Evolutionary conservation across 129 eudicot genomes (phyloP).

Genomic region (Tagetes patula): DNA sequence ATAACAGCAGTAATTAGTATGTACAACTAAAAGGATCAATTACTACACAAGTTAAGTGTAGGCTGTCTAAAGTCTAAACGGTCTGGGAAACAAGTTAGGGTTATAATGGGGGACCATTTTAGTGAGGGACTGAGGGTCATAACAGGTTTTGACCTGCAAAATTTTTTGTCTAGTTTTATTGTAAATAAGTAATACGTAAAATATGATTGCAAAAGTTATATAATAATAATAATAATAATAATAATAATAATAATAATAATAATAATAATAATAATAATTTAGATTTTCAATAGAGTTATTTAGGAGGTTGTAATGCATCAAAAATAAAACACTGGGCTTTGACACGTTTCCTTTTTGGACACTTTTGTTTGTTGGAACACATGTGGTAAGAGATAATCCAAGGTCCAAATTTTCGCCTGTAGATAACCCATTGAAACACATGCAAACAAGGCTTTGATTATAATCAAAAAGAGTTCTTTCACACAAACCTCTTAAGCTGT

Average conservation of each 20-base stretch:
- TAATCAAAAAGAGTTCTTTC: neutral
- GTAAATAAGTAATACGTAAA: neutral
- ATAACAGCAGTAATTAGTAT: constrained; percentile 12
- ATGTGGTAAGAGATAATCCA: neutral
- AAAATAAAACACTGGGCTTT: neutral
- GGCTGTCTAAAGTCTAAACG: neutral
- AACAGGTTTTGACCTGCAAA: neutral
- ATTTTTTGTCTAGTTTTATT: neutral
- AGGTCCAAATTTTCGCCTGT: neutral
- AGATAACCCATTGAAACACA: neutral
- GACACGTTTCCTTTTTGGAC: neutral
- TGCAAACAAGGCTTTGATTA: constrained; percentile 6
- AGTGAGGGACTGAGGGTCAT: neutral
- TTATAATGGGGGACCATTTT: neutral
- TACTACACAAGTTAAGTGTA: neutral
- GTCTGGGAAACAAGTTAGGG: neutral
- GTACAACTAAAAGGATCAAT: neutral
- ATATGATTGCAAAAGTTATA: neutral
- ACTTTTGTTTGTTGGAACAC: neutral
- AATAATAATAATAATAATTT: neutral
- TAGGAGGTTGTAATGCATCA: neutral
- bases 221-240: neutral
- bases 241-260: too few relatives aligned
- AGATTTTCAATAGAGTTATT: neutral
- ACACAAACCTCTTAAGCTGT: constrained; percentile 59